Evolutionary conservation across 108 stramenopile genomes (phyloP).

Genomic region (Asterionellopsis glacialis): DNA sequence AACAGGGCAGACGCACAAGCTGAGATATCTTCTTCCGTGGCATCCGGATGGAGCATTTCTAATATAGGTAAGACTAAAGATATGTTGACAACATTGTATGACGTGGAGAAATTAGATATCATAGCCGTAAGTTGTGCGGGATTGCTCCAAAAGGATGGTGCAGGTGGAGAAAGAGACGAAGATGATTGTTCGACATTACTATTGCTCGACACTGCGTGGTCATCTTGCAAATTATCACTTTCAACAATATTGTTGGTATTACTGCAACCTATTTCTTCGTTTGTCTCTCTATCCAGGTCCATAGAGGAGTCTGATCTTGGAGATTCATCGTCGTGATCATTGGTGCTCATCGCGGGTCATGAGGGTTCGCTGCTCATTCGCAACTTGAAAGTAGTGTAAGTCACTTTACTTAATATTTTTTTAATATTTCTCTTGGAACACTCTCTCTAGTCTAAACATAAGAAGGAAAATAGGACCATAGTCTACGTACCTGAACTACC

Average conservation of each 20-base stretch:
- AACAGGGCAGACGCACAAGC: conserved; percentile 62
- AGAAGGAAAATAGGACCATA: too few relatives aligned
- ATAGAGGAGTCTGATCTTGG: too few relatives aligned
- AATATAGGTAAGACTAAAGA: conserved; percentile 73
- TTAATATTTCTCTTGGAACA: too few relatives aligned
- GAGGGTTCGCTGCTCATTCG: too few relatives aligned
- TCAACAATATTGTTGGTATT: neutral
- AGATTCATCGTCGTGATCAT: too few relatives aligned
- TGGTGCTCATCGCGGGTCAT: too few relatives aligned
- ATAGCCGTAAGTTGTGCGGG: conserved; percentile 58
- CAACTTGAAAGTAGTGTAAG: too few relatives aligned
- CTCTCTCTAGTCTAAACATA: too few relatives aligned
- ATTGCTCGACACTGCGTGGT: neutral
- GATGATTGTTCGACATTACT: neutral
- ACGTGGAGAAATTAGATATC: conserved; percentile 84
- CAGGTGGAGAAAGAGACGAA: neutral
- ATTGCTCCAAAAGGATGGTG: conserved; percentile 17
- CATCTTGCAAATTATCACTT: neutral
- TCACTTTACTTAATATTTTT: too few relatives aligned
- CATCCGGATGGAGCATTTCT: conserved; percentile 15
- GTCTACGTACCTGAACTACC: too few relatives aligned
- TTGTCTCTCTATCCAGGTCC: neutral
- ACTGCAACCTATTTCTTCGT: too few relatives aligned
- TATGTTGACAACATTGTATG: conserved; percentile 88
- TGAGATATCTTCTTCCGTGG: neutral